Base-by-base conservation (phyloP, 192 early-diverging fungal species). In the Podila epicladia region DNA sequence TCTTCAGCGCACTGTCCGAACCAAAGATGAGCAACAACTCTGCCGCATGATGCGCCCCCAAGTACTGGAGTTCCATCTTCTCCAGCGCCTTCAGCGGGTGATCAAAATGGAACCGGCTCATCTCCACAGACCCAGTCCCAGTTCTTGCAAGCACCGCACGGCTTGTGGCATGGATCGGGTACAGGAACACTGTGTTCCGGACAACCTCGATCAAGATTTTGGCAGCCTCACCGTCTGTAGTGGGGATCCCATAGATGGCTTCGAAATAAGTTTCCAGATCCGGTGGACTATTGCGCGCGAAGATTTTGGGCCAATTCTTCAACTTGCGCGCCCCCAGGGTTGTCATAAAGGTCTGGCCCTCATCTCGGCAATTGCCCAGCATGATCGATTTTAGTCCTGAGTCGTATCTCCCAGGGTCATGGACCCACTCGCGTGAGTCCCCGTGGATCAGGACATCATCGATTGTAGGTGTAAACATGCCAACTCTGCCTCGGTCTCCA, bases 301-400 rank as follows among this genome's bases (percentile, higher is more conserved):
- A 48, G 59, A 80, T 73, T 22, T 66, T 37, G 35, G 77, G 62
- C 77, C 77, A 80, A 0, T 60, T 60, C 58, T 80, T 80, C 55
- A 80, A 20, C 29, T 38, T 63, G 26, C 29, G 62, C 9, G 71
- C 70, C 24, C 71, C 77, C 20, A 80, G 22, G 0, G 67, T 72
- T 17, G 65, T 26, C 8, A 80, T 60, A 73, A 80, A 73, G 65
- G 69, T 72, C 19, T 15, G 24, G 12, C 77, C 77, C 26, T 80
- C 77, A 28, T 80, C 77, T 11, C 71, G 66, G 22, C 71, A 80
- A 35, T 67, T 66, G 11, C 77, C 77, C 29, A 80, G 11, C 77
- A 80, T 72, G 22, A 73, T 71, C 0, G 71, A 55, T 31, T 73
- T 69, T 33, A 80, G 15, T 3, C 57, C 62, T 15, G 77, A 61